Percentiles rank a stretch among this genome's conserved stretches.
Conservation (phyloP, 2,329 filamentous ascomycete species). For the Botrytis porri region DNA sequence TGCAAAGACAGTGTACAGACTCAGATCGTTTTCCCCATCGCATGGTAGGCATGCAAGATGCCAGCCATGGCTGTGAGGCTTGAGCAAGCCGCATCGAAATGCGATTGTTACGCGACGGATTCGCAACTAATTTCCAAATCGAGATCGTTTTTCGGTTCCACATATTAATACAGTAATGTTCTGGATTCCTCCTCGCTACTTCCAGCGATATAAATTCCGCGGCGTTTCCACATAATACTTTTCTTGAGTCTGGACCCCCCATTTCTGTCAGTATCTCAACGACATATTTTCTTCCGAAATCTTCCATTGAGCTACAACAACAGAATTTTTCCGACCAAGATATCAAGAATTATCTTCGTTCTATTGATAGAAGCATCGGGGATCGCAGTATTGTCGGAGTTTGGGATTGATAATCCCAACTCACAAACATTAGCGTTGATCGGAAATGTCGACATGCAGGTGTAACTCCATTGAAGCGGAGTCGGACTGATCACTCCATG, state of each 20-base stretch:
- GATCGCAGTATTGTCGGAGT: background rate
- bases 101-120: background rate
- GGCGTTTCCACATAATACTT: background rate
- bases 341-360: slow-evolving; percentile 12
- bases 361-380: slow-evolving; percentile 9
- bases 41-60: slow-evolving; percentile 4
- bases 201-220: background rate
- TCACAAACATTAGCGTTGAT: background rate
- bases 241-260: background rate
- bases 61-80: slow-evolving; percentile 5
- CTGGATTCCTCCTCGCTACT: slow-evolving; percentile 2
- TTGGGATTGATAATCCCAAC: slow-evolving; percentile 13
- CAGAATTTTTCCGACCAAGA: slow-evolving; percentile 6
- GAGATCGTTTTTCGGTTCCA: background rate
- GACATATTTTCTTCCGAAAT: slow-evolving; percentile 5
- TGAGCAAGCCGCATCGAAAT: slow-evolving; percentile 17
- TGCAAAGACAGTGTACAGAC: background rate
- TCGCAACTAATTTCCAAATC: background rate
- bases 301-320: background rate
- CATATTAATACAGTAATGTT: slow-evolving; percentile 1
- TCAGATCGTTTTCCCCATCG: slow-evolving; percentile 3
- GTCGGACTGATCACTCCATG: background rate
- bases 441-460: background rate
- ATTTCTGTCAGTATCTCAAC: background rate
- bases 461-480: background rate